Evolutionary conservation across 2,329 filamentous ascomycete species (phyloP).

Genomic region (Neocucurbitaria cava): DNA sequence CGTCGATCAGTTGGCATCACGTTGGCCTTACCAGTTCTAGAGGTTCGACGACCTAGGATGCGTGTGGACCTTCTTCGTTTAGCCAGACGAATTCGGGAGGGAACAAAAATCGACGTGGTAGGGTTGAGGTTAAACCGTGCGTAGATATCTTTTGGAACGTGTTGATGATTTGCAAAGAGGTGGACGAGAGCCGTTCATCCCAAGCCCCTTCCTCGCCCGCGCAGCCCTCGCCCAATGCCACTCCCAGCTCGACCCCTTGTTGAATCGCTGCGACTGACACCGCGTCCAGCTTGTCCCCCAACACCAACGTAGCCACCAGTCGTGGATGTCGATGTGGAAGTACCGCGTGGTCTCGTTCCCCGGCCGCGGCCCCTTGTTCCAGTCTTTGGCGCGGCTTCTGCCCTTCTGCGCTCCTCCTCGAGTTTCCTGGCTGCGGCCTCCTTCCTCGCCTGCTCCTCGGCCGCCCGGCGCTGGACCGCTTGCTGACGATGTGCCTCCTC

Average conservation of each 20-base stretch:
- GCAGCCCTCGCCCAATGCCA: constrained; percentile 53
- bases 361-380: constrained; percentile 47
- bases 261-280: constrained; percentile 55
- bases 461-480: constrained; percentile 76
- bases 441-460: constrained; percentile 78
- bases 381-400: constrained; percentile 62
- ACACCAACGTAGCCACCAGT: constrained; percentile 52
- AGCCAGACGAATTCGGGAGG: background rate
- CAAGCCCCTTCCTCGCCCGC: constrained; percentile 40
- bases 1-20: background rate
- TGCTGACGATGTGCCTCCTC: constrained; percentile 77
- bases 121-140: background rate
- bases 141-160: background rate
- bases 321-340: constrained; percentile 35
- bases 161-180: background rate
- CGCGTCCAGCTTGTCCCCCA: constrained; percentile 57
- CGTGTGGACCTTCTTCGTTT: background rate
- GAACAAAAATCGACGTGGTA: background rate
- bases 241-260: constrained; percentile 51
- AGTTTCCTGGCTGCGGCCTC: constrained; percentile 68
- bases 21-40: too few relatives aligned
- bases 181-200: constrained; percentile 15
- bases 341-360: constrained; percentile 43
- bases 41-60: background rate
- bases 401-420: constrained; percentile 61